phyloP scores from a whole-genome alignment of 164 flowering plant genomes.

The Taxillus chinensis region DNA sequence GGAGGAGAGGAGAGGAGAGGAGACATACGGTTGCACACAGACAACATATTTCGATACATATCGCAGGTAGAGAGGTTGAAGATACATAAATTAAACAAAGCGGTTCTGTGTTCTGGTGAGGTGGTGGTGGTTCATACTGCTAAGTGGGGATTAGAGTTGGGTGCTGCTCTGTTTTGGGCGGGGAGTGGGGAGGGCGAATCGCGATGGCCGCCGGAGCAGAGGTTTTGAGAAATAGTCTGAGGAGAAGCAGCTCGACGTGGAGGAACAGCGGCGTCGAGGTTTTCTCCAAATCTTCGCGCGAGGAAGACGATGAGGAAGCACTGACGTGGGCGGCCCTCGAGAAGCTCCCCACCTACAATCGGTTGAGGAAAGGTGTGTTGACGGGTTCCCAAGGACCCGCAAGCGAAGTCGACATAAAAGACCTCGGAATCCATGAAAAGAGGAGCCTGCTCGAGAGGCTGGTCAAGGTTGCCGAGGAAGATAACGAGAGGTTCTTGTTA shows the following conservation, averaged over 20 bases:
- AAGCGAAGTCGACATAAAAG: slow-evolving; percentile 39
- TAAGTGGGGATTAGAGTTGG: too few relatives aligned
- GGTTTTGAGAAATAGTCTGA: slow-evolving; percentile 17
- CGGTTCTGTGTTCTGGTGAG: too few relatives aligned
- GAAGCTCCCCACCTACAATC: slow-evolving; percentile 57
- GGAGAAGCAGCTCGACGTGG: slow-evolving; percentile 32
- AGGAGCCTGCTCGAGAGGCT: slow-evolving; percentile 44
- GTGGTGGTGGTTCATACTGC: too few relatives aligned
- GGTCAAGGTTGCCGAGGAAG: slow-evolving; percentile 52
- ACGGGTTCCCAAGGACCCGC: slow-evolving; percentile 25
- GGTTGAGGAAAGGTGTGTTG: slow-evolving; percentile 55
- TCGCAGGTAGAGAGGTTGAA: too few relatives aligned
- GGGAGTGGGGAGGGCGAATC: background rate
- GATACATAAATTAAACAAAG: too few relatives aligned
- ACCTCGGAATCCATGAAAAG: slow-evolving; percentile 44
- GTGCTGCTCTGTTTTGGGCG: too few relatives aligned
- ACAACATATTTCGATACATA: too few relatives aligned
- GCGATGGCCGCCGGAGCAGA: background rate
- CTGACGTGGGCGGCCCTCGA: slow-evolving; percentile 76
- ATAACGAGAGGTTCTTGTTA: slow-evolving; percentile 65
- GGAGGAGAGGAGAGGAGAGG: too few relatives aligned
- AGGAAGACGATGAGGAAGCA: slow-evolving; percentile 73
- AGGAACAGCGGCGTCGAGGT: slow-evolving; percentile 27
- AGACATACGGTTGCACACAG: too few relatives aligned
- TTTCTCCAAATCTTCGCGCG: slow-evolving; percentile 41